Evolutionary conservation across 805 yeast species (phyloP).

Genomic region (Tanozyma kutaoensis): DNA sequence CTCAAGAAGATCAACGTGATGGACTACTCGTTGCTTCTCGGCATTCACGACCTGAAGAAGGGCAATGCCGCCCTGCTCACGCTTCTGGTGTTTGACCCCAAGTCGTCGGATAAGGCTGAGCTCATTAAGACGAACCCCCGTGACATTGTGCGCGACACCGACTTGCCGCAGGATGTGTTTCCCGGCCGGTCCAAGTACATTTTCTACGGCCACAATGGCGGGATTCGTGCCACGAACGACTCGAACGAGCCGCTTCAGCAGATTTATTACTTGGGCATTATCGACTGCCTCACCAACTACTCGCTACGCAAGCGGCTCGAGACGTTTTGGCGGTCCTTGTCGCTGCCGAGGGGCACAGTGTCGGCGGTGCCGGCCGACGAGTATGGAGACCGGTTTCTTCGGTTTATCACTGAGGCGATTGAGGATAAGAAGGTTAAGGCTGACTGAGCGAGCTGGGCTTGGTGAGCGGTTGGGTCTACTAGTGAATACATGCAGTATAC

Average conservation of each 20-base stretch:
- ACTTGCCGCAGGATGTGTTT: conserved; percentile 29
- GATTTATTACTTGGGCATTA: conserved; percentile 83
- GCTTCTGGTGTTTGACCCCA: conserved; percentile 31
- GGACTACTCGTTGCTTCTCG: conserved; percentile 90
- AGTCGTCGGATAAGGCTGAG: conserved; percentile 20
- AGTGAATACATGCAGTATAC: no score
- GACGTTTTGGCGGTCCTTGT: background rate
- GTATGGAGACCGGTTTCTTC: conserved; percentile 76
- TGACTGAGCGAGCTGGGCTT: no score
- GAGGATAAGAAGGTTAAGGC: no score
- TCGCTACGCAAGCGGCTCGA: conserved; percentile 14
- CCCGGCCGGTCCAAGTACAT: conserved; percentile 37
- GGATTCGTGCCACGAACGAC: conserved; percentile 61
- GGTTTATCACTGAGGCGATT: conserved; percentile 41
- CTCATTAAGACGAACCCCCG: conserved; percentile 35
- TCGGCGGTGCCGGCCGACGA: conserved; percentile 87
- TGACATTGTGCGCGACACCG: conserved; percentile 23
- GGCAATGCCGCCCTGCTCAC: conserved; percentile 32
- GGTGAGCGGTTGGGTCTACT: no score
- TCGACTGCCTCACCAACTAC: conserved; percentile 83
- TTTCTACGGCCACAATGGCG: conserved; percentile 76
- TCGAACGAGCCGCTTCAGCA: conserved; percentile 46
- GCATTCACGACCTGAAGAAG: conserved; percentile 64
- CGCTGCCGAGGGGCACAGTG: conserved; percentile 34
- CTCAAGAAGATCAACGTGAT: conserved; percentile 69